Conservation (phyloP, 352 stramenopile genomes). For the Blastocystis sp. region DNA sequence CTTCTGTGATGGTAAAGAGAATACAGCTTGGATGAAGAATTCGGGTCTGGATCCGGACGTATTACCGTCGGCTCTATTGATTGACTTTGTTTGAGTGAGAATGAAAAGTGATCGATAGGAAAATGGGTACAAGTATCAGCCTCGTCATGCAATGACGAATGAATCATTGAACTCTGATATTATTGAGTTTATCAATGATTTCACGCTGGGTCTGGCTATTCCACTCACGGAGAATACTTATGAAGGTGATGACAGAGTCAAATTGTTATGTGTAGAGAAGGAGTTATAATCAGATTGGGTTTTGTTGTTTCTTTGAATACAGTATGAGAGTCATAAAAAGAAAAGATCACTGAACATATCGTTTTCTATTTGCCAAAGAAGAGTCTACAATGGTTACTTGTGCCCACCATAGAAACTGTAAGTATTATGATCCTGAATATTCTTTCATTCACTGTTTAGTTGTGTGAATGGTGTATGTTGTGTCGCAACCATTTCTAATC, state of each 20-base stretch:
- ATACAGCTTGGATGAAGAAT: constrained; percentile 21
- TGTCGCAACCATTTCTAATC: not conserved
- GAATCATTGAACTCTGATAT: not conserved
- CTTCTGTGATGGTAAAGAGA: constrained; percentile 45
- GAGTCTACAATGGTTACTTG: constrained; percentile 61
- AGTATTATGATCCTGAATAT: not conserved
- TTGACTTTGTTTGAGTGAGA: constrained; percentile 12
- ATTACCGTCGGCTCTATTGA: not conserved
- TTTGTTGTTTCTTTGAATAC: not conserved
- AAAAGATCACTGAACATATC: constrained; percentile 31
- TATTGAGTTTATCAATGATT: constrained; percentile 50
- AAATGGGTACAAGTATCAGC: constrained; percentile 28
- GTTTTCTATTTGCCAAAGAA: not conserved
- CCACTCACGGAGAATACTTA: not conserved
- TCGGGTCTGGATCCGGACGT: not conserved
- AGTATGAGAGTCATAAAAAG: not conserved
- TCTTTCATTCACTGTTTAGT: not conserved
- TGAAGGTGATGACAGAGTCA: not conserved
- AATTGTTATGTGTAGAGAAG: not conserved
- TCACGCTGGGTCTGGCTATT: constrained; percentile 8
- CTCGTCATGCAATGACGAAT: not conserved
- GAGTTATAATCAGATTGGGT: not conserved
- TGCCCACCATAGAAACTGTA: constrained; percentile 62
- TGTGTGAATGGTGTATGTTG: not conserved
- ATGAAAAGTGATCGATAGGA: not conserved